Conservation (phyloP, 108 stramenopile species). For the Poteriospumella lacustris region DNA sequence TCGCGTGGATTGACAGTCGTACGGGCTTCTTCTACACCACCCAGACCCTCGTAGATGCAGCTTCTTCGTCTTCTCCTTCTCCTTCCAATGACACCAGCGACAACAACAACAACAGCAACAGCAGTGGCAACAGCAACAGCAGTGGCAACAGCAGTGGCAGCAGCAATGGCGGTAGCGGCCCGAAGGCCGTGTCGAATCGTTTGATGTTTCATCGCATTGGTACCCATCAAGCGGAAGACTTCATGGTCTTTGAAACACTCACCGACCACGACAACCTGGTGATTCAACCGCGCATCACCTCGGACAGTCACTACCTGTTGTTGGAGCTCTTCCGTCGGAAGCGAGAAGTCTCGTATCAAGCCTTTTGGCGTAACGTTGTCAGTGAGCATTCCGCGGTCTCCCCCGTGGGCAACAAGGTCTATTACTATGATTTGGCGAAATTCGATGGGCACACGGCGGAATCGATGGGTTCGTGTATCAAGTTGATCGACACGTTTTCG, state of each 20-base stretch:
- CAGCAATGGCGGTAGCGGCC: neutral
- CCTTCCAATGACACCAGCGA: too few relatives aligned
- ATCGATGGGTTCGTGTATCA: constrained; percentile 7
- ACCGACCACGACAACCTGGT: neutral
- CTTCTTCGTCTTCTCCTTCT: too few relatives aligned
- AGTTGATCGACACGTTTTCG: neutral
- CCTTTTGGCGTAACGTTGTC: neutral
- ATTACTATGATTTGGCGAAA: neutral
- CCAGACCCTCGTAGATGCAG: neutral
- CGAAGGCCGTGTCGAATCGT: neutral
- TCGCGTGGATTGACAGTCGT: constrained; percentile 11
- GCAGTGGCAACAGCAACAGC: too few relatives aligned
- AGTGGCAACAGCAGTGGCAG: neutral
- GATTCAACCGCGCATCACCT: neutral
- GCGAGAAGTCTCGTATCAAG: neutral
- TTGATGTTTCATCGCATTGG: neutral
- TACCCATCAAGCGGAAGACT: neutral
- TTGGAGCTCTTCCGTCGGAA: neutral
- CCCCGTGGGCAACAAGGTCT: neutral
- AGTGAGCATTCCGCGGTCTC: neutral
- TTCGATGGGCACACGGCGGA: neutral
- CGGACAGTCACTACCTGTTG: neutral
- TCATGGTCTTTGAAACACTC: neutral
- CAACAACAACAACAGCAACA: too few relatives aligned
- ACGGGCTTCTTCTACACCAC: neutral